Conservation (phyloP, 495 filamentous ascomycete genomes). For the Annulohypoxylon nitens region DNA sequence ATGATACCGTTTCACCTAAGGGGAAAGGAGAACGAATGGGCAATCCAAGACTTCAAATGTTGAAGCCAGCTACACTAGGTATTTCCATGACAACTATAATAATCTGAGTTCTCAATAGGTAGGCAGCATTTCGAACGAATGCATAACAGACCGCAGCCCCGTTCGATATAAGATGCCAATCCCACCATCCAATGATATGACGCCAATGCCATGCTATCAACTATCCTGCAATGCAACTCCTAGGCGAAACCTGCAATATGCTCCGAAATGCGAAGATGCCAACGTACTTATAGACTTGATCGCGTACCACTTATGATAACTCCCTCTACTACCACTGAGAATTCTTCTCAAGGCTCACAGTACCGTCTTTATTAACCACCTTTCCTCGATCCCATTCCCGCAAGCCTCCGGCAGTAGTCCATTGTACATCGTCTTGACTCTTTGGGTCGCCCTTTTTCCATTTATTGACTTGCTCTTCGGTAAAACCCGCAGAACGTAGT, state of each 20-base stretch:
- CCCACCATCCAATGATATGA: conserved; percentile 14
- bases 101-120: no score
- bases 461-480: conserved; percentile 78
- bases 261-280: background rate
- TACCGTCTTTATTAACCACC: conserved; percentile 73
- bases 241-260: conserved; percentile 4
- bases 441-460: conserved; percentile 79
- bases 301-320: background rate
- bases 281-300: background rate
- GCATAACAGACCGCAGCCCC: background rate
- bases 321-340: background rate
- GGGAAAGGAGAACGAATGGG: background rate
- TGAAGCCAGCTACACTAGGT: no score
- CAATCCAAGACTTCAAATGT: no score
- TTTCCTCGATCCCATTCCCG: conserved; percentile 95
- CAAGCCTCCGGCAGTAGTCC: conserved; percentile 82
- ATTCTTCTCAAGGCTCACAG: conserved; percentile 9
- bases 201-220: conserved; percentile 17
- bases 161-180: conserved; percentile 10
- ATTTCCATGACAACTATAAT: no score
- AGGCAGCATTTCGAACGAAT: background rate
- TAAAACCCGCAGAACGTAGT: conserved; percentile 82
- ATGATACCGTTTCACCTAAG: background rate
- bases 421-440: conserved; percentile 78
- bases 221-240: conserved; percentile 21